Evolutionary conservation across 2,329 filamentous ascomycete species (phyloP), one percentile per base, ranked within the genome.

Genomic region (Polychaeton citri): DNA sequence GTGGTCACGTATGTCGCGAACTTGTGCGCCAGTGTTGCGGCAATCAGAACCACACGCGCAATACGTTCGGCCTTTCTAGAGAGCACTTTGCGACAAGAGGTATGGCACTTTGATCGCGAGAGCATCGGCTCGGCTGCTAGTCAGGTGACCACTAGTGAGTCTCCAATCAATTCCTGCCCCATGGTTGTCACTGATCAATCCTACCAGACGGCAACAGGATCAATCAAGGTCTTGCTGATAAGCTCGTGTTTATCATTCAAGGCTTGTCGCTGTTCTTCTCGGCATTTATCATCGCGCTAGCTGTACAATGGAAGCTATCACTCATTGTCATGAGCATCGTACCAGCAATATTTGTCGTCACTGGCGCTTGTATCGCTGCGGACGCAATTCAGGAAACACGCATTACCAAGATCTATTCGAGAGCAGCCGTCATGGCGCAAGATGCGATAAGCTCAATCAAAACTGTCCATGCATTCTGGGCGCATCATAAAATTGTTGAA

Each of bases 51-150:
- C 8, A 65, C 66, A 6, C 63, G 64, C 39, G 65, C 51, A 33
- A 46, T 52, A 38, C 54, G 79, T 20, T 63, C 77, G 19, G 65
- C 74, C 48, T 82, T 80, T 45, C 63, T 83, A 18, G 62, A 66
- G 33, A 63, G 66, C 21, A 65, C 81, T 6, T 75, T 83, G 36
- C 60, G 60, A 2, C 75, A 81, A 51, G 71, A 73, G 30, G 69
- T 81, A 32, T 70, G 76, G 36, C 74, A 76, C 18, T 69, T 81
- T 21, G 77, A 81, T 53, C 72, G 72, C 8, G 51, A 54, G 2
- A 53, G 56, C 3, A 46, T 72, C 0, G 74, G 74, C 2, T 59
- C 68, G 15, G 71, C 72, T 0, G 73, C 73, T 0, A 65, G 64
- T n/a, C 74, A 74, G 18, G 77, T 79, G 43, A 32, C 30, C 5